A percentile compares a stretch with the other conserved stretches of the same genome.
These are phyloP conservation scores for Chimonanthus salicifolius DNA, from an alignment of 164 flowering plant genomes.

Conservation along the genomic window DNA sequence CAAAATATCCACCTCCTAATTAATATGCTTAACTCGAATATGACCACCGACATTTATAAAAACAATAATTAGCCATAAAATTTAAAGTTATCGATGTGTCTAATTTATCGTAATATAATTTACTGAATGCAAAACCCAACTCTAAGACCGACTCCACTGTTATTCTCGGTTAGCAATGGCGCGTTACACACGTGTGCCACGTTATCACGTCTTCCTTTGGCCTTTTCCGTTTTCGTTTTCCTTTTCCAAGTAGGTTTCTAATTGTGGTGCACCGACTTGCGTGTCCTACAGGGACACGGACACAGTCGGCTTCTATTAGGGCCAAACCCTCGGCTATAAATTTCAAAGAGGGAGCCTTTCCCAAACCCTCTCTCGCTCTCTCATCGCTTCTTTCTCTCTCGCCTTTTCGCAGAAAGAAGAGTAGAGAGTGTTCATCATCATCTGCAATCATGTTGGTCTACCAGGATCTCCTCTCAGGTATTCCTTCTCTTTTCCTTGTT, in stretches of 20 bases:
- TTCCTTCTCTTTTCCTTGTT: not conserved
- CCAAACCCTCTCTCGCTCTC: constrained; percentile 1
- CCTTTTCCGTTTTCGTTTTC: no score
- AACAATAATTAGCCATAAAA: no score
- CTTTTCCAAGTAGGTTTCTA: no score
- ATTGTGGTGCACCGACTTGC: not conserved
- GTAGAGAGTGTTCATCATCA: not conserved
- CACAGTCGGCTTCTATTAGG: not conserved
- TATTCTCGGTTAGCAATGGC: no score
- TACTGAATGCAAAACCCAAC: no score
- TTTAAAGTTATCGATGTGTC: no score
- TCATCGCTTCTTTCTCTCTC: not conserved
- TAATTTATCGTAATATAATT: no score
- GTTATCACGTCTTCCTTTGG: not conserved
- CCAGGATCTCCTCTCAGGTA: constrained; percentile 60
- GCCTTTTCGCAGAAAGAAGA: not conserved
- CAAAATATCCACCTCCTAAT: no score
- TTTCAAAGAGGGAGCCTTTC: not conserved
- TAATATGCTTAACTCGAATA: no score
- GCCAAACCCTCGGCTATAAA: constrained; percentile 14
- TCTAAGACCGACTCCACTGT: no score
- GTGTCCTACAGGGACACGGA: not conserved
- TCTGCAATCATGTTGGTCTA: constrained; percentile 41
- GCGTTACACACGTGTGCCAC: no score
- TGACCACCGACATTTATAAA: no score